Conservation (phyloP, 495 filamentous ascomycete species). For the Usnea hakonensis region DNA sequence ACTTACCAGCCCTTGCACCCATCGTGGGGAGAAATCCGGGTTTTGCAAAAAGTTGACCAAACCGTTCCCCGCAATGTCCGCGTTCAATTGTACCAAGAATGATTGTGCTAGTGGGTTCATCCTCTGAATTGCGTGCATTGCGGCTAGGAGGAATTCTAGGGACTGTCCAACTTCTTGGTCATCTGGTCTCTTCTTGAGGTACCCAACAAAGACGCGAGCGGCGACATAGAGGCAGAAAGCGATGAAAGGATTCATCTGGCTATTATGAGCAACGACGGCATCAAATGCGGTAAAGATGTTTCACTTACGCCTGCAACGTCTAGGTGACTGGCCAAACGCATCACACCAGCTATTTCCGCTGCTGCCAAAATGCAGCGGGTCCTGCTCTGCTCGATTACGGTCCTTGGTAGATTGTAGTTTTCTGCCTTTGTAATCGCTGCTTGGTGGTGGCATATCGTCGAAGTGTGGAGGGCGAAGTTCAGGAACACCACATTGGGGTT, state of each 20-base stretch:
- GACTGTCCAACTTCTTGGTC: constrained; percentile 77
- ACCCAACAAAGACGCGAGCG: constrained; percentile 91
- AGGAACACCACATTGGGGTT: constrained; percentile 88
- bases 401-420: constrained; percentile 69
- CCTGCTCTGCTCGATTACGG: constrained; percentile 80
- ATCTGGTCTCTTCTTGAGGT: constrained; percentile 78
- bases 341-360: constrained; percentile 89
- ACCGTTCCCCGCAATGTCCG: constrained; percentile 70
- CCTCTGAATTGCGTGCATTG: constrained; percentile 79
- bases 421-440: constrained; percentile 97
- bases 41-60: constrained; percentile 26
- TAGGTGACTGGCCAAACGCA: constrained; percentile 89
- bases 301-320: constrained; percentile 72
- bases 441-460: constrained; percentile 94
- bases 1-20: constrained; percentile 13
- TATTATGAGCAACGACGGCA: constrained; percentile 22
- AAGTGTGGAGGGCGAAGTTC: constrained; percentile 95
- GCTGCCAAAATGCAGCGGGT: constrained; percentile 88
- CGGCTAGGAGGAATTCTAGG: constrained; percentile 78
- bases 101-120: constrained; percentile 91
- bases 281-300: background rate
- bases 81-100: constrained; percentile 87
- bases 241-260: constrained; percentile 90
- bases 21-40: constrained; percentile 15
- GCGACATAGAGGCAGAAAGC: constrained; percentile 94